Evolutionary conservation across 179 eudicot genomes (phyloP), one percentile per base, ranked within the genome.

Genomic region (Beta macrorhiza): DNA sequence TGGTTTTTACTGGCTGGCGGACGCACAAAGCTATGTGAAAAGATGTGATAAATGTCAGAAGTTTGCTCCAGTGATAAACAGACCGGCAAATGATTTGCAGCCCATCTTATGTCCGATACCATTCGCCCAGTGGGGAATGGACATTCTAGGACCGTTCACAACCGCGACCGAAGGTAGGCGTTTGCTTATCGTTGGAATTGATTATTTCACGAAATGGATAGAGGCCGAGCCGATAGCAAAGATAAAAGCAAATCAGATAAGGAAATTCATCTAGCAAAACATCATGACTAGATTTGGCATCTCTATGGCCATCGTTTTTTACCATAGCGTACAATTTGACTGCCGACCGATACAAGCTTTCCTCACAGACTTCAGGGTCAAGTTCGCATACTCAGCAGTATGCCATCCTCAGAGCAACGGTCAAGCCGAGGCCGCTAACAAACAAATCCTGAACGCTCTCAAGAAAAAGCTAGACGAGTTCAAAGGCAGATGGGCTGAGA

Each of bases 71-170:
- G 0, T 5, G 2, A 68, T 78, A 0, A 15, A 32, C 5, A 5
- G 8, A 3, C 81, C 53, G 5, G 55, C 67, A 1, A 32, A 10
- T 1, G 74, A 53, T 1, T 17, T 68, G 5, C 20, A 8, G 1
- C 65, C 53, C 0, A 17, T 78, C 0, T 6, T 44, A 3, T 29
- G 1, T 10, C 67, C 55, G 2, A 37, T 55, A 0, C 75, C 81
- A 0, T 78, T 78, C 22, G 81, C 74, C 13, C 75, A 67, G 19
- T 78, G 81, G 65, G 75, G 81, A 2, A 37, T 62, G 58, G 71
- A 77, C 57, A 42, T 77, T 1, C 7, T 77, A 0, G 71, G 79
- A 9, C 75, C 75, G 0, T 67, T 78, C 55, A 15, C 67, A 17
- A 8, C 3, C 2, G 65, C 75, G 0, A 7, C 19, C 0, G 75